A percentile compares a stretch with the other conserved stretches of the same genome.
Conservation (phyloP, 2,329 filamentous ascomycete species). For the Calonectria pteridis region DNA sequence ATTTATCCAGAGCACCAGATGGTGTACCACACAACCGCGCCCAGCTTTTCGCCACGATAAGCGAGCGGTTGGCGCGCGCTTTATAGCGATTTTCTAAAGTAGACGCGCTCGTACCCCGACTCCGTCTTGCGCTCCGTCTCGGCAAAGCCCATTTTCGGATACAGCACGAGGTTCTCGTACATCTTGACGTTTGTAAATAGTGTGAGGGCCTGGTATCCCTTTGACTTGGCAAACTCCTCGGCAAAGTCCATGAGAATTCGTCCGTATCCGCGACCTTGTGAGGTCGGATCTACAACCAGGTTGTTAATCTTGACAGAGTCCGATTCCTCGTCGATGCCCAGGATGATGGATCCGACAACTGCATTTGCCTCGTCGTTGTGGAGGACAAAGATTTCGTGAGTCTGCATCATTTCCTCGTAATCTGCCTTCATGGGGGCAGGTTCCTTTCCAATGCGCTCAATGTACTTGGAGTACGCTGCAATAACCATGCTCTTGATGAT, state of each 20-base stretch:
- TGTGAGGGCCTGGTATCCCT: slow-evolving; percentile 36
- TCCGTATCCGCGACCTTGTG: slow-evolving; percentile 50
- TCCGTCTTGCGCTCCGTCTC: slow-evolving; percentile 48
- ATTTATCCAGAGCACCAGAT: neutral
- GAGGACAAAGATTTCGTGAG: slow-evolving; percentile 42
- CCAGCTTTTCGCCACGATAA: neutral
- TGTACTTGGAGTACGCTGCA: slow-evolving; percentile 50
- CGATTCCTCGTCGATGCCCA: slow-evolving; percentile 26
- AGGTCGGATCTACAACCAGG: slow-evolving; percentile 43
- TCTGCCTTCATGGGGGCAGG: slow-evolving; percentile 54
- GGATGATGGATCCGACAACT: slow-evolving; percentile 47
- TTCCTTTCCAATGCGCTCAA: slow-evolving; percentile 49
- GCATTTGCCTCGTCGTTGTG: neutral
- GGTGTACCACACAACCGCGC: neutral
- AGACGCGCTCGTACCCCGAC: slow-evolving; percentile 51
- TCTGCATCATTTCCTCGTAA: slow-evolving; percentile 46
- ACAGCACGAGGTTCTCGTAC: slow-evolving; percentile 48
- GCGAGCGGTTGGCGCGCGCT: slow-evolving; percentile 22
- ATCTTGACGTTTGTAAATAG: slow-evolving; percentile 53
- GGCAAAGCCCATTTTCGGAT: slow-evolving; percentile 48
- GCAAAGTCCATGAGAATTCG: slow-evolving; percentile 48
- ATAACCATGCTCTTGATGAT: slow-evolving; percentile 46
- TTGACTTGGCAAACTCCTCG: slow-evolving; percentile 43
- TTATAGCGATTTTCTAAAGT: slow-evolving; percentile 49
- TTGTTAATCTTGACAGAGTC: slow-evolving; percentile 45